Evolutionary conservation across 2,329 filamentous ascomycete genomes (phyloP).

Genomic region (Xylaria sp.): DNA sequence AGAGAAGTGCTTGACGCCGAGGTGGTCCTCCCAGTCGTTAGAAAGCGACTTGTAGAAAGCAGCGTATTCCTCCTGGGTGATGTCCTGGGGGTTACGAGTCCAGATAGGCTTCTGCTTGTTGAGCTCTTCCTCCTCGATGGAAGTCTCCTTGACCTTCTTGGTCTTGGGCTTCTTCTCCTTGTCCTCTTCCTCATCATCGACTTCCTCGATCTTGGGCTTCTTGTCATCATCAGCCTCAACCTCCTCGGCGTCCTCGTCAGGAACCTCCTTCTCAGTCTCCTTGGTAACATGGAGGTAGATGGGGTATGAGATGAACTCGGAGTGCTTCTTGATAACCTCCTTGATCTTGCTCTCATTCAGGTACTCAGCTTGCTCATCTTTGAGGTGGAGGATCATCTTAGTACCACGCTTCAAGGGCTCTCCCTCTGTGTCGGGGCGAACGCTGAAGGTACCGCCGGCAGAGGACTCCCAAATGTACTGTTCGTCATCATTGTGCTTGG

Average conservation of each 20-base stretch:
- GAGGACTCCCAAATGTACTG: slow-evolving; percentile 99
- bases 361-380: slow-evolving; percentile 99
- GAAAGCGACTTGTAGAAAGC: slow-evolving; percentile 99
- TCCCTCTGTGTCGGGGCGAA: slow-evolving; percentile 87
- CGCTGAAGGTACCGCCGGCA: slow-evolving; percentile 96
- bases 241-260: slow-evolving; percentile 88
- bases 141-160: slow-evolving; percentile 99
- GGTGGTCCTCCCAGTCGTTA: slow-evolving; percentile 99
- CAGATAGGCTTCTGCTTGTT: slow-evolving; percentile 99
- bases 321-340: slow-evolving; percentile 99
- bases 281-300: slow-evolving; percentile 99
- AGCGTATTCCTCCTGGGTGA: slow-evolving; percentile 94
- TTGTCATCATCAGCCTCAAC: slow-evolving; percentile 82
- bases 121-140: slow-evolving; percentile 98
- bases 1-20: slow-evolving; percentile 99
- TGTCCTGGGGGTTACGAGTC: slow-evolving; percentile 97
- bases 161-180: slow-evolving; percentile 95
- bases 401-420: slow-evolving; percentile 91
- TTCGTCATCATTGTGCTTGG: slow-evolving; percentile 99
- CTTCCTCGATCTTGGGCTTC: slow-evolving; percentile 95
- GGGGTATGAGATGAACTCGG: slow-evolving; percentile 99
- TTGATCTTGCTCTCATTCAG: slow-evolving; percentile 99
- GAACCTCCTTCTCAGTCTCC: slow-evolving; percentile 99
- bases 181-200: slow-evolving; percentile 82
- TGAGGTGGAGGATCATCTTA: slow-evolving; percentile 98